A percentile compares a stretch with the other conserved stretches of the same genome.
These are phyloP conservation scores for Thymus quinquecostatus DNA, from an alignment of 257 asterid genomes.

Conservation along the genomic window DNA sequence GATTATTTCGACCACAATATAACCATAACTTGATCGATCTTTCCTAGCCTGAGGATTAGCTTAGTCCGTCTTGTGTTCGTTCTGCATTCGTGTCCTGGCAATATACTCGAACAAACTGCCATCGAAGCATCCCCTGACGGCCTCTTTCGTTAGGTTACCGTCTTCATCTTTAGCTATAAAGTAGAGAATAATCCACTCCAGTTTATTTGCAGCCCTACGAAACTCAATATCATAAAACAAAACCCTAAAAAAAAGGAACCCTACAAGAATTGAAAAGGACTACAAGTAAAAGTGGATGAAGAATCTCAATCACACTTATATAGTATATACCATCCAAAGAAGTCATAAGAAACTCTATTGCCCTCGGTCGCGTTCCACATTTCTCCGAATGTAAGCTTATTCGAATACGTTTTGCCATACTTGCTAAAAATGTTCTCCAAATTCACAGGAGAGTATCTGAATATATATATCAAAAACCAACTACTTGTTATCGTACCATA, in stretches of 20 bases:
- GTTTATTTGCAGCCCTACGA: slow-evolving; percentile 58
- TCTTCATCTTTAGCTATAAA: slow-evolving; percentile 69
- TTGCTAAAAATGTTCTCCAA: slow-evolving; percentile 87
- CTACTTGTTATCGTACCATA: background rate
- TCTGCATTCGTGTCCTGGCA: slow-evolving; percentile 54
- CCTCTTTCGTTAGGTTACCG: slow-evolving; percentile 77
- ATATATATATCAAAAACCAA: background rate
- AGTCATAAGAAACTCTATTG: slow-evolving; percentile 58
- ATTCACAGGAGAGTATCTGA: slow-evolving; percentile 59
- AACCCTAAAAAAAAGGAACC: no score
- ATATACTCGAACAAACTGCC: slow-evolving; percentile 87
- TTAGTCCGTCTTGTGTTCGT: slow-evolving; percentile 40
- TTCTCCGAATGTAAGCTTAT: slow-evolving; percentile 66
- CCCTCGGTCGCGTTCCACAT: slow-evolving; percentile 79
- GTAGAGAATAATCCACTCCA: slow-evolving; percentile 67
- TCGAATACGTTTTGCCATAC: slow-evolving; percentile 57
- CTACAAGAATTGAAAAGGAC: no score
- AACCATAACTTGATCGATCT: background rate
- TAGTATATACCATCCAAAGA: slow-evolving; percentile 61
- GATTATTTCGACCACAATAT: background rate
- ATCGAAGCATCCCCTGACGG: slow-evolving; percentile 69
- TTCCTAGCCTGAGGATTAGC: background rate
- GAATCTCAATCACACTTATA: background rate
- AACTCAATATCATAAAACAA: no score
- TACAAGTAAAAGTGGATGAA: background rate